Percentiles rank a stretch among this genome's conserved stretches.
Evolutionary conservation across 2,329 filamentous ascomycete species (phyloP).

Genomic region (Tolypocladium album): DNA sequence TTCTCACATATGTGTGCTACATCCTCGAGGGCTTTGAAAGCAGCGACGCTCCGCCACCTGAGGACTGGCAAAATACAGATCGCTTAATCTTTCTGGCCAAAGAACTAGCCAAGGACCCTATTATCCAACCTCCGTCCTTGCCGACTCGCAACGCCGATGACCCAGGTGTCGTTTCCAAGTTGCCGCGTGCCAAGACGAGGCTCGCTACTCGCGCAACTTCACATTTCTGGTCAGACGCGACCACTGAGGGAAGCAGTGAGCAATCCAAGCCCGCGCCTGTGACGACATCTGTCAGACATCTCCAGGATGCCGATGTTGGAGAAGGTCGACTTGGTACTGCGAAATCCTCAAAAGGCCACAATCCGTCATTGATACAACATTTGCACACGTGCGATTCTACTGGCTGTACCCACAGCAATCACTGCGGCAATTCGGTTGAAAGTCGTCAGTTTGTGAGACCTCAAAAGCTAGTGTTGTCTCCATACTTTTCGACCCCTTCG

Average conservation of each 20-base stretch:
- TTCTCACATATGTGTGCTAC: conserved; percentile 19
- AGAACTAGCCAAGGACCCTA: conserved; percentile 13
- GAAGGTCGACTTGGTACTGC: not conserved
- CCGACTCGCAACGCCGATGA: not conserved
- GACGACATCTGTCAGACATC: conserved; percentile 3
- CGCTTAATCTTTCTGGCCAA: conserved; percentile 20
- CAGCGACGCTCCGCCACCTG: conserved; percentile 1
- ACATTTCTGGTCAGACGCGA: conserved; percentile 15
- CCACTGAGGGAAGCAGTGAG: not conserved
- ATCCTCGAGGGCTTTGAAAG: conserved; percentile 8
- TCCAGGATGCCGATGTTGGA: not conserved
- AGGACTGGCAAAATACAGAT: conserved; percentile 24
- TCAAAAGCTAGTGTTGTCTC: conserved; percentile 12
- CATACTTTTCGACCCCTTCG: conserved; percentile 17
- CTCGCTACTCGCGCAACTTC: conserved; percentile 8
- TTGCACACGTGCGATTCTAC: not conserved
- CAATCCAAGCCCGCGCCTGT: not conserved
- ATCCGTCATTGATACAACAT: not conserved
- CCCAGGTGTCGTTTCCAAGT: not conserved
- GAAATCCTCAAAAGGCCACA: not conserved
- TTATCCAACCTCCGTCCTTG: conserved; percentile 7
- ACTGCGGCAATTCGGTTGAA: not conserved
- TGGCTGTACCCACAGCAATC: not conserved
- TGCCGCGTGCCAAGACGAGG: not conserved
- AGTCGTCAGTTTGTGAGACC: not conserved